Conservation (phyloP, 2,329 filamentous ascomycete species). For the Cordyceps tenuipes region DNA sequence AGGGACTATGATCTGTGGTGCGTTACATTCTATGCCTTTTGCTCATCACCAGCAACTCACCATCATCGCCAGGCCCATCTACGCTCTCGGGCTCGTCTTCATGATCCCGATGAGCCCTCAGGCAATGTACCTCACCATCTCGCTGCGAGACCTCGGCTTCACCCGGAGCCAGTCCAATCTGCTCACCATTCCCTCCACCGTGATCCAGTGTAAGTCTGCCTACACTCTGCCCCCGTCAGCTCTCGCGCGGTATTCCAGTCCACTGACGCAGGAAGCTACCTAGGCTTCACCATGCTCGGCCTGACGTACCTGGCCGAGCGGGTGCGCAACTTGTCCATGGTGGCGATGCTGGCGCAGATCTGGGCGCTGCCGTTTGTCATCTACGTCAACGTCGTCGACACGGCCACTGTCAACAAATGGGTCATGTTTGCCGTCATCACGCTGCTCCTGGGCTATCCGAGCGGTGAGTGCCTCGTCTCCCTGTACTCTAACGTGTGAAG, state of each 20-base stretch:
- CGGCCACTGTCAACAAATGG: slow-evolving; percentile 22
- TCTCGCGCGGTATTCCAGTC: background rate
- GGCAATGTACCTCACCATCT: slow-evolving; percentile 43
- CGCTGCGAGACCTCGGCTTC: slow-evolving; percentile 41
- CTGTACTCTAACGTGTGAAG: too few species aligned
- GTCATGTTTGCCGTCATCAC: slow-evolving; percentile 27
- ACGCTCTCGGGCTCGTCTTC: slow-evolving; percentile 39
- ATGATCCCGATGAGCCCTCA: slow-evolving; percentile 40
- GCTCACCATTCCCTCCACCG: slow-evolving; percentile 43
- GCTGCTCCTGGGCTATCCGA: slow-evolving; percentile 26
- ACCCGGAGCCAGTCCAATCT: slow-evolving; percentile 46
- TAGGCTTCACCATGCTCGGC: slow-evolving; percentile 32
- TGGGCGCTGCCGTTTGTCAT: slow-evolving; percentile 48
- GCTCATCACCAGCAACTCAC: background rate
- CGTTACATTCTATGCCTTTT: background rate
- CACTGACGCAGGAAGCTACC: background rate
- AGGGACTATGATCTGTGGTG: slow-evolving; percentile 48
- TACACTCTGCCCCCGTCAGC: slow-evolving; percentile 12
- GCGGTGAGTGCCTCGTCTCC: slow-evolving; percentile 16
- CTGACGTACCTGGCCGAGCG: slow-evolving; percentile 39
- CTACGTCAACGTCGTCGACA: slow-evolving; percentile 30
- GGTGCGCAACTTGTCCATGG: slow-evolving; percentile 32
- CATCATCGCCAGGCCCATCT: slow-evolving; percentile 31
- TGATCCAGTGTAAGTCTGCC: slow-evolving; percentile 25
- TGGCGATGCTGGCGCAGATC: slow-evolving; percentile 37